Conservation (phyloP, 345 rosid genomes). For the Aethionema arabicum region DNA sequence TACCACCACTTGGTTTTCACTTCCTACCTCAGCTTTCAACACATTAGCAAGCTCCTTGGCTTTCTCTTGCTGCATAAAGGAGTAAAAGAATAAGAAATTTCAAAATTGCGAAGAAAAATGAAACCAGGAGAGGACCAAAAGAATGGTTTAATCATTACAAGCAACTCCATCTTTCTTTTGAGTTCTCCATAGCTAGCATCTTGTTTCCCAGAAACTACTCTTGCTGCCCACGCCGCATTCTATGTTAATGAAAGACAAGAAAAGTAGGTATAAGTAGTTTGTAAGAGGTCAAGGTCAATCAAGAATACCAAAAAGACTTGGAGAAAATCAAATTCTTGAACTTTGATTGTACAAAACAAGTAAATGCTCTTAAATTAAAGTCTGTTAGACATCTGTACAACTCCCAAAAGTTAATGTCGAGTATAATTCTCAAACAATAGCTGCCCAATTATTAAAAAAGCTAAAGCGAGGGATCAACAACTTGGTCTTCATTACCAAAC, state of each 20-base stretch:
- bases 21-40: conserved; percentile 52
- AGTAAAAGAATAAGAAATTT: background rate
- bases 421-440: background rate
- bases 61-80: conserved; percentile 62
- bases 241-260: conserved; percentile 6
- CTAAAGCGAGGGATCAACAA: conserved; percentile 26
- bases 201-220: conserved; percentile 26
- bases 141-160: conserved; percentile 42
- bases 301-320: background rate
- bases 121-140: background rate
- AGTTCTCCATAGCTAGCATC: conserved; percentile 49
- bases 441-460: background rate
- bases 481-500: conserved; percentile 25
- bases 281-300: background rate
- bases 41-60: conserved; percentile 52
- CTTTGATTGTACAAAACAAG: background rate
- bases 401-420: background rate
- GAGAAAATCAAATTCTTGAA: conserved; percentile 8
- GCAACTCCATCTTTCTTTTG: conserved; percentile 56
- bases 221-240: background rate
- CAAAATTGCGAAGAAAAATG: background rate
- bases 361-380: too few relatives aligned
- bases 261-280: conserved; percentile 1
- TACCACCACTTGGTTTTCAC: conserved; percentile 42
- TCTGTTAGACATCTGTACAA: too few relatives aligned